Evolutionary conservation across 495 filamentous ascomycete genomes (phyloP).

Genomic region (Penicillium mononematosum): DNA sequence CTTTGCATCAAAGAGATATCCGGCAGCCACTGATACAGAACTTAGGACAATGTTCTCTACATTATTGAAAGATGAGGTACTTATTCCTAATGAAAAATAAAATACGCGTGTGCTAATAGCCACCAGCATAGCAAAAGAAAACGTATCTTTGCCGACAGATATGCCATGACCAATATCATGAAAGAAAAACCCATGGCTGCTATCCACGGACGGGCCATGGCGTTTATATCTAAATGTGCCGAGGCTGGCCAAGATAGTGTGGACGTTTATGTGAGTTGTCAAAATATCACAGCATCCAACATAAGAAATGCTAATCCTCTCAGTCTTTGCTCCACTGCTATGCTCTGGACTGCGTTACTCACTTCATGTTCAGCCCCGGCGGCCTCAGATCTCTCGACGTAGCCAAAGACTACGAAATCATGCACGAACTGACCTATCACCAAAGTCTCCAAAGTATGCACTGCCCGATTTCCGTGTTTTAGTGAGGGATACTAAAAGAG

Average conservation of each 20-base stretch:
- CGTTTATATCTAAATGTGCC: conserved; percentile 51
- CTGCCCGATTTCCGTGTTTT: not conserved
- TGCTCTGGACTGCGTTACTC: conserved; percentile 63
- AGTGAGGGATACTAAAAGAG: conserved; percentile 36
- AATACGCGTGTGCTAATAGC: conserved; percentile 9
- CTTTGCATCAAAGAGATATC: conserved; percentile 9
- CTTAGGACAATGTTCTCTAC: conserved; percentile 61
- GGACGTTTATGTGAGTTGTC: conserved; percentile 55
- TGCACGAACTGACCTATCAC: conserved; percentile 65
- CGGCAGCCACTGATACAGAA: conserved; percentile 1
- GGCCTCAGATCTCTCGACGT: conserved; percentile 55
- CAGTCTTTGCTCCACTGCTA: conserved; percentile 55
- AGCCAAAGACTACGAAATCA: conserved; percentile 54
- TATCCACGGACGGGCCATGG: conserved; percentile 52
- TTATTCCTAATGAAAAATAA: no score
- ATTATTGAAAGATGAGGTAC: conserved; percentile 52
- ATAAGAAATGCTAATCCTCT: not conserved
- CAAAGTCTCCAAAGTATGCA: conserved; percentile 59
- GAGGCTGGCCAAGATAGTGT: conserved; percentile 41
- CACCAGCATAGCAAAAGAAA: conserved; percentile 58
- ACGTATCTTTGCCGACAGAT: conserved; percentile 59
- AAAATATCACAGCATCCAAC: not conserved
- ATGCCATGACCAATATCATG: conserved; percentile 65
- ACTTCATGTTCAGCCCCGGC: conserved; percentile 63
- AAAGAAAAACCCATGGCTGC: conserved; percentile 49